Base-by-base conservation (phyloP, 805 yeast species). In the Cyberlindnera amylophila region DNA sequence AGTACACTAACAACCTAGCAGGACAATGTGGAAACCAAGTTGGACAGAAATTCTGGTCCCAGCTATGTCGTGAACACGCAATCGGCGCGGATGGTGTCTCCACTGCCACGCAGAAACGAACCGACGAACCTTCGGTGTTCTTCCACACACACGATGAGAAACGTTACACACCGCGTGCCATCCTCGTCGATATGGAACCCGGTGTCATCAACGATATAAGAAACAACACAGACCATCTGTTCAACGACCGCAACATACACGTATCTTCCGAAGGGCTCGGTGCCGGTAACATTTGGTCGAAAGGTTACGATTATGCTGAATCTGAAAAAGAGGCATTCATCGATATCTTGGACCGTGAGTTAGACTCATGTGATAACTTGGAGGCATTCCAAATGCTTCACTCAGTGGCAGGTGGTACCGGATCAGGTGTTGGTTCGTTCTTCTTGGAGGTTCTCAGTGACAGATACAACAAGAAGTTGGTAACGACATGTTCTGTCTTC, bases 401-500 rank as follows among this genome's bases (percentile, higher is more conserved):
- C 64, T 85, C 96, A 4, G 95, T 93, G 4, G 98, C 97, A 0
- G 99, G 99, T 29, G 99, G 99, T 31, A 93, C 99, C 0, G 99
- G 99, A 0, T 86, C 96, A 0, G 99, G 99, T 3, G 77, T 89
- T 29, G 99, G 99, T 1, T 86, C 96, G 0, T 75, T 76, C 43
- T 53, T 93, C 34, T 64, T 93, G 30, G 97, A 93, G 60, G 69
- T 79, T 13, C 62, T 95, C 43, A 77, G 79, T 43, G 99, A 93
- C 60, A 68, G 88, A 41, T 91, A 80, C 59, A 79, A 84, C 39
- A 90, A 90, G 61, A 91, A 89, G 57, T 64, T 93, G 38, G 69
- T 86, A 8, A 86, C 86, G 44, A 88, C 98, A 0, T 86, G 84
- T 54, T 86, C 93, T 36, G 84, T 93, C 2, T 90, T 93, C 57